Evolutionary conservation across 441 rosid genomes (phyloP).

Genomic region (Rhodomyrtus psidioides): DNA sequence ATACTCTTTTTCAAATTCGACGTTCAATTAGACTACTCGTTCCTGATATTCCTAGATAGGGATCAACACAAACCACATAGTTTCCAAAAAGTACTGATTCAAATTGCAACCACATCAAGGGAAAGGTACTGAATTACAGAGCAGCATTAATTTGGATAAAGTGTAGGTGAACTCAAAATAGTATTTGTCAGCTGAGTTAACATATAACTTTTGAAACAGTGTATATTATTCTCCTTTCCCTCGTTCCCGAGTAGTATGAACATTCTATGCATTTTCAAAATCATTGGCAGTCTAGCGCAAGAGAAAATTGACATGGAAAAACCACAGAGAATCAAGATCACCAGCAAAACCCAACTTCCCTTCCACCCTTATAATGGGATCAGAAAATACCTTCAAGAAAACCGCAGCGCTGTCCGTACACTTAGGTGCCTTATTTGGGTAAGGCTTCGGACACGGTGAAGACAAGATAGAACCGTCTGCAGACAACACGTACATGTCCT

Average conservation of each 20-base stretch:
- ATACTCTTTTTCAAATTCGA: neutral
- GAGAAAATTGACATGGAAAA: neutral
- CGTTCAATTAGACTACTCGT: neutral
- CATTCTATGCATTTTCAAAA: neutral
- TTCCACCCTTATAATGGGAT: neutral
- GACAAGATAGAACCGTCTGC: constrained; percentile 56
- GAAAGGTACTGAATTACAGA: neutral
- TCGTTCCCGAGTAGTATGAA: neutral
- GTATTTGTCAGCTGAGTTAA: neutral
- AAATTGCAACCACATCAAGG: neutral
- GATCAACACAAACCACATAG: neutral
- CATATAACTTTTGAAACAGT: neutral
- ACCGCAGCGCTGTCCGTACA: constrained; percentile 95
- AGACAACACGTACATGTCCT: constrained; percentile 80
- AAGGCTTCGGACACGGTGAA: constrained; percentile 77
- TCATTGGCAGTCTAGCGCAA: neutral
- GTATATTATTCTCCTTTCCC: neutral
- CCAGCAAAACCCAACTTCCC: neutral
- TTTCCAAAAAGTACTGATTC: neutral
- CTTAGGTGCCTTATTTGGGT: constrained; percentile 86
- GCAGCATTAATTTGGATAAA: neutral
- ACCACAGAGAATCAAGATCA: neutral
- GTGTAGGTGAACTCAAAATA: neutral
- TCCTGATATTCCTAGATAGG: neutral
- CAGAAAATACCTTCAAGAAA: constrained; percentile 65